Evolutionary conservation across 257 asterid species (phyloP).

Genomic region (Petrea volubilis): DNA sequence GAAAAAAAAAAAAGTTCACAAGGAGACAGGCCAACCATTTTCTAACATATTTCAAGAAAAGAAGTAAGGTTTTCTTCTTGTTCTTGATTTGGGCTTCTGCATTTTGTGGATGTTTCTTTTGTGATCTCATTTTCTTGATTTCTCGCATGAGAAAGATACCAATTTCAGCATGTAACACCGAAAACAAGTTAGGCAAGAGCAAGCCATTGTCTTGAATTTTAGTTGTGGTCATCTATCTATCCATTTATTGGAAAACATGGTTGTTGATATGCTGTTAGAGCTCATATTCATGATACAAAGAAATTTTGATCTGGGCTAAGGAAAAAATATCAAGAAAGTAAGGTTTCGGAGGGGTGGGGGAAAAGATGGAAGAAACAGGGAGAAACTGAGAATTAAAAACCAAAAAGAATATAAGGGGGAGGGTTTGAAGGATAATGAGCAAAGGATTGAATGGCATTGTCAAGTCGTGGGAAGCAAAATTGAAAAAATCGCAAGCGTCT

Average conservation of each 20-base stretch:
- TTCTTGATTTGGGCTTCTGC: conserved; percentile 26
- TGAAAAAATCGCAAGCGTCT: conserved; percentile 65
- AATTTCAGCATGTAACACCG: conserved; percentile 23
- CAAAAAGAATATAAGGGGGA: conserved; percentile 13
- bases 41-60: background rate
- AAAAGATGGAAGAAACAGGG: no score
- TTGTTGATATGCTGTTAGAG: conserved; percentile 15
- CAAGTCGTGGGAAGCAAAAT: conserved; percentile 71
- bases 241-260: conserved; percentile 28
- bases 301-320: conserved; percentile 53
- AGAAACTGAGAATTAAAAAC: no score
- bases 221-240: background rate
- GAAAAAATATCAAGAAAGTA: background rate
- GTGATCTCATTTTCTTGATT: background rate
- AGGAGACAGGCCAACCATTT: conserved; percentile 21
- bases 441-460: conserved; percentile 77
- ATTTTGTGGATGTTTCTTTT: background rate
- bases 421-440: conserved; percentile 56
- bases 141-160: background rate
- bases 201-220: background rate
- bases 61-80: background rate
- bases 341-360: conserved; percentile 10
- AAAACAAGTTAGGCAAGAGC: background rate
- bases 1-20: conserved; percentile 17
- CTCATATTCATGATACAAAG: conserved; percentile 26